Evolutionary conservation across 345 rosid species (phyloP).

Genomic region (Citrus cavaleriei): DNA sequence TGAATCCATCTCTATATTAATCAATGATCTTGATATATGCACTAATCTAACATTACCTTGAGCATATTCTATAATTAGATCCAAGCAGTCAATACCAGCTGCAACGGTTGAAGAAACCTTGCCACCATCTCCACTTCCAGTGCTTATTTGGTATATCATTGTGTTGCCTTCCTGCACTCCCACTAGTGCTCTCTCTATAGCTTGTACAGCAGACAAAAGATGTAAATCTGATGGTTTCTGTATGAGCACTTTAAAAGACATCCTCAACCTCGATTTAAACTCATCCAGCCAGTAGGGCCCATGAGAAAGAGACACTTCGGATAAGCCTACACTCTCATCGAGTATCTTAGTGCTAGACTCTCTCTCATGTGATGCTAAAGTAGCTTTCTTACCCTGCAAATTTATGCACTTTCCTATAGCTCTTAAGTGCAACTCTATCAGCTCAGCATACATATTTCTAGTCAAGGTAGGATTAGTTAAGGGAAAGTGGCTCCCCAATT

Average conservation of each 20-base stretch:
- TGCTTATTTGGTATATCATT: slow-evolving; percentile 43
- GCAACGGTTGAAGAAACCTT: slow-evolving; percentile 65
- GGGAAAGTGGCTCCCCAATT: slow-evolving; percentile 59
- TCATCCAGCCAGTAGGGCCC: slow-evolving; percentile 48
- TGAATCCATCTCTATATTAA: not conserved
- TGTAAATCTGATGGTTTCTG: slow-evolving; percentile 60
- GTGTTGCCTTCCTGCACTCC: slow-evolving; percentile 57
- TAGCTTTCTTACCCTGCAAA: slow-evolving; percentile 73
- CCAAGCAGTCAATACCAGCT: slow-evolving; percentile 84
- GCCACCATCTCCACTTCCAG: slow-evolving; percentile 61
- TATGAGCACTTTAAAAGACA: slow-evolving; percentile 59
- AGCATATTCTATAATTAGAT: slow-evolving; percentile 76
- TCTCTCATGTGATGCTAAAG: slow-evolving; percentile 68
- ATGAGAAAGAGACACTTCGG: slow-evolving; percentile 33
- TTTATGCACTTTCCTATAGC: slow-evolving; percentile 82
- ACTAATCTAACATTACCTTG: slow-evolving; percentile 47
- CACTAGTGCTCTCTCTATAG: slow-evolving; percentile 75
- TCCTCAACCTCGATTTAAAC: slow-evolving; percentile 61
- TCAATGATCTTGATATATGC: not conserved
- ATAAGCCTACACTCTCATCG: slow-evolving; percentile 25
- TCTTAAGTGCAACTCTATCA: slow-evolving; percentile 65
- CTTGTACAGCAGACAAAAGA: slow-evolving; percentile 62
- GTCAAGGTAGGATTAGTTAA: slow-evolving; percentile 36
- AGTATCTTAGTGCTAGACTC: slow-evolving; percentile 54
- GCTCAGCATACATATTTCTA: slow-evolving; percentile 42